These are phyloP conservation scores for Monosporascus sp. DNA, from an alignment of 2,329 filamentous ascomycete genomes.

Conservation along the genomic window DNA sequence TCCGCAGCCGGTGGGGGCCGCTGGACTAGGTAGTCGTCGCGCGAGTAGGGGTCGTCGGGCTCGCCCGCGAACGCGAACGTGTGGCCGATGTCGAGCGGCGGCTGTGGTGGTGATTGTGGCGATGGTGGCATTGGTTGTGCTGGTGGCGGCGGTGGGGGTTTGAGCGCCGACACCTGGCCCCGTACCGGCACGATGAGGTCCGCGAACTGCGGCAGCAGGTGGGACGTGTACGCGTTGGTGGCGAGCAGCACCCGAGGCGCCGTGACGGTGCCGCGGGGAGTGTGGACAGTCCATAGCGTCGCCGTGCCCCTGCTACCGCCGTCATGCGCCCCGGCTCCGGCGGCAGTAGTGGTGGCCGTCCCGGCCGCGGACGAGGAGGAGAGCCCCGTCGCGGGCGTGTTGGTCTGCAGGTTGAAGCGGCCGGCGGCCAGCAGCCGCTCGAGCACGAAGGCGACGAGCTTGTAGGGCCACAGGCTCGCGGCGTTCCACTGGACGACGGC, in stretches of 20 bases:
- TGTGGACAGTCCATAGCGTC: slow-evolving; percentile 56
- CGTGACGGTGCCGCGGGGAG: slow-evolving; percentile 60
- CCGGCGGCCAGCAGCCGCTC: slow-evolving; percentile 46
- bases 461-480: slow-evolving; percentile 76
- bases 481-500: slow-evolving; percentile 61
- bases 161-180: slow-evolving; percentile 65
- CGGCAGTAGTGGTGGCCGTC: background rate
- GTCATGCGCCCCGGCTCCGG: background rate
- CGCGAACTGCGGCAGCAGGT: slow-evolving; percentile 63
- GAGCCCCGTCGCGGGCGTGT: slow-evolving; percentile 56
- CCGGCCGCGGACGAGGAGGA: slow-evolving; percentile 21
- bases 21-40: slow-evolving; percentile 71
- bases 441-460: slow-evolving; percentile 69
- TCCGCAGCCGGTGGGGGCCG: slow-evolving; percentile 53
- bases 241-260: slow-evolving; percentile 66
- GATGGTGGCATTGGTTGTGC: background rate
- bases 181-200: slow-evolving; percentile 72
- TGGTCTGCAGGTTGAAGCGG: slow-evolving; percentile 69
- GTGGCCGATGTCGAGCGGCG: slow-evolving; percentile 39
- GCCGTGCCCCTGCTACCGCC: slow-evolving; percentile 11
- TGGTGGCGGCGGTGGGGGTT: slow-evolving; percentile 42
- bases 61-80: slow-evolving; percentile 60
- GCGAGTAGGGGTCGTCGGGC: slow-evolving; percentile 23
- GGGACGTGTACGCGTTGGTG: slow-evolving; percentile 79
- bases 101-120: slow-evolving; percentile 13